A percentile compares a stretch with the other conserved stretches of the same genome.
Evolutionary conservation across 306 rosid genomes (phyloP).

Genomic region (Rubus parviflorus): DNA sequence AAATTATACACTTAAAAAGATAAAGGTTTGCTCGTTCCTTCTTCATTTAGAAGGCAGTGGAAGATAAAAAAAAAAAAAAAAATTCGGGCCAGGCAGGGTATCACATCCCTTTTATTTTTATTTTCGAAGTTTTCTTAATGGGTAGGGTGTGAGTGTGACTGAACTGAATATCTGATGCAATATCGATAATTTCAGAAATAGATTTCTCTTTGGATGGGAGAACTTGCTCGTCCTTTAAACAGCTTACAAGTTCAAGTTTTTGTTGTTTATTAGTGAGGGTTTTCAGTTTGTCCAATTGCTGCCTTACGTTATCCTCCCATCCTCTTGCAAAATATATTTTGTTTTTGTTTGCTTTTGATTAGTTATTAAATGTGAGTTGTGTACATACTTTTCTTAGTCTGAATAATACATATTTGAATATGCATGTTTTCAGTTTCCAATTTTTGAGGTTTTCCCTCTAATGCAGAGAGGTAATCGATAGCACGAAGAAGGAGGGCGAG

Average conservation of each 20-base stretch:
- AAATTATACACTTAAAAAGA: not conserved
- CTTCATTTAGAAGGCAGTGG: not conserved
- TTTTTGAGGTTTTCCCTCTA: constrained; percentile 33
- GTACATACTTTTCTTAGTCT: not conserved
- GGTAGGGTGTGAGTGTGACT: not conserved
- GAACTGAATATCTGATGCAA: not conserved
- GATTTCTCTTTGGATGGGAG: not conserved
- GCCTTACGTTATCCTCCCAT: not conserved
- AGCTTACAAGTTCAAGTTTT: too few relatives aligned
- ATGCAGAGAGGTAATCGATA: constrained; percentile 75
- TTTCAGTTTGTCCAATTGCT: not conserved
- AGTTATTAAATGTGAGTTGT: not conserved
- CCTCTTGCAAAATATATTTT: not conserved
- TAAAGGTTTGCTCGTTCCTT: not conserved
- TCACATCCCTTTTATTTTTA: not conserved
- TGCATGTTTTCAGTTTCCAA: not conserved
- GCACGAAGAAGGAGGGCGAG: constrained; percentile 73
- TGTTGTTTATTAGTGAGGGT: not conserved
- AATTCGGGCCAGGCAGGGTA: not conserved
- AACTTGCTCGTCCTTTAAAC: not conserved
- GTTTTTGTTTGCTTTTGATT: not conserved
- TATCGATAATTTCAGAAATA: not conserved
- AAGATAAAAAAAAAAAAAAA: too few relatives aligned
- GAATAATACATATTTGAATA: not conserved
- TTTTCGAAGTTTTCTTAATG: not conserved